A percentile compares a stretch with the other conserved stretches of the same genome.
These are phyloP conservation scores for Lithohypha guttulata DNA, from an alignment of 2,329 filamentous ascomycete species.

Conservation along the genomic window DNA sequence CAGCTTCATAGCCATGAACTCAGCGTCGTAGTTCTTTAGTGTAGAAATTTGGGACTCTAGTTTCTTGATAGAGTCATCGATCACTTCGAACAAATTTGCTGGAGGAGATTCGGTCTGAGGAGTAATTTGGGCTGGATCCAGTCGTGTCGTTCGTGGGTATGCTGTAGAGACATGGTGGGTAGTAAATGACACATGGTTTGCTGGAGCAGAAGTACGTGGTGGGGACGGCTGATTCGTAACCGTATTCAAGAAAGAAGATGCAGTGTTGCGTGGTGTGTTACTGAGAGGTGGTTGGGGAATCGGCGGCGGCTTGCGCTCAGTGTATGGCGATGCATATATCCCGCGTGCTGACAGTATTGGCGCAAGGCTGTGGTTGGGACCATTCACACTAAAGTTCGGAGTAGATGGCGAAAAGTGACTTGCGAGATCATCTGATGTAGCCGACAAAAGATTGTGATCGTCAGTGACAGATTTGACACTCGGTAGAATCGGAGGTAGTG, in stretches of 20 bases:
- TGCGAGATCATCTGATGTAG: background rate
- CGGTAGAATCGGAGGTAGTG: slow-evolving; percentile 14
- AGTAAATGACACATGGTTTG: slow-evolving; percentile 4
- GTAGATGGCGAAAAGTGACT: slow-evolving; percentile 1
- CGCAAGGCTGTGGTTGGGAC: slow-evolving; percentile 16
- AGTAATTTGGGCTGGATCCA: background rate
- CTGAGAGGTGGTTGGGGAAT: background rate
- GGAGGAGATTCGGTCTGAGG: background rate
- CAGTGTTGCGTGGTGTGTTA: background rate
- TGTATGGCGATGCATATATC: background rate
- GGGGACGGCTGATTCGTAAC: slow-evolving; percentile 10
- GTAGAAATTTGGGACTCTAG: slow-evolving; percentile 17
- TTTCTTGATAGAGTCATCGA: slow-evolving; percentile 17
- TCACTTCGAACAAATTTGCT: slow-evolving; percentile 4
- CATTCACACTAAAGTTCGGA: slow-evolving; percentile 6
- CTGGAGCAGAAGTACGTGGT: slow-evolving; percentile 12
- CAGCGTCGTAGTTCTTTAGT: slow-evolving; percentile 20
- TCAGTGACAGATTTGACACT: slow-evolving; percentile 19
- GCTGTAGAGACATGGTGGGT: background rate
- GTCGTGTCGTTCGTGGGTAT: background rate
- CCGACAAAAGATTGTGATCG: background rate
- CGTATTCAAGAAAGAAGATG: slow-evolving; percentile 7
- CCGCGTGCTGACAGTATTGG: slow-evolving; percentile 11
- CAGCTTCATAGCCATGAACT: slow-evolving; percentile 19
- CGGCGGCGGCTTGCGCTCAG: slow-evolving; percentile 2